phyloP scores from a whole-genome alignment of 768 basidiomycete genomes.

The Lyophyllum decastes region DNA sequence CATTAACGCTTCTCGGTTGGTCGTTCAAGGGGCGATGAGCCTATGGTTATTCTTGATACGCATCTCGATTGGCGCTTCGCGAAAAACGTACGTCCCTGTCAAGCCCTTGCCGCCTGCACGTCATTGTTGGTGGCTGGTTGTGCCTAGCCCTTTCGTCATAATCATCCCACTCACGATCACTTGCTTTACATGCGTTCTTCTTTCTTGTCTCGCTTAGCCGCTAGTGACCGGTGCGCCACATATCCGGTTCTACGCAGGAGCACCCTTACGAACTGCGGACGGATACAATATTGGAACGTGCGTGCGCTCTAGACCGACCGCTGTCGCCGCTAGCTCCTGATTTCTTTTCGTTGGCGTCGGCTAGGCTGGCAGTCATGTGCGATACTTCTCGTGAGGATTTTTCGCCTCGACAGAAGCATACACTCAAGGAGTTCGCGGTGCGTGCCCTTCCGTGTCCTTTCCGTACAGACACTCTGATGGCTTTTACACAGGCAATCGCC shows the following conservation, averaged over 20 bases:
- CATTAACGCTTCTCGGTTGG: slow-evolving; percentile 5
- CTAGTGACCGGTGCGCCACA: slow-evolving; percentile 65
- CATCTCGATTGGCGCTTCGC: slow-evolving; percentile 85
- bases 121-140: slow-evolving; percentile 1
- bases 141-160: neutral
- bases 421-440: slow-evolving; percentile 89
- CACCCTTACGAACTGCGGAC: slow-evolving; percentile 85
- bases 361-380: slow-evolving; percentile 80
- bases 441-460: slow-evolving; percentile 26
- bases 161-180: neutral
- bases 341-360: neutral
- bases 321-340: neutral
- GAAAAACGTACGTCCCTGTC: slow-evolving; percentile 59
- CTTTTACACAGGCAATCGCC: slow-evolving; percentile 60
- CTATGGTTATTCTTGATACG: slow-evolving; percentile 82
- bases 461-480: neutral
- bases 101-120: neutral
- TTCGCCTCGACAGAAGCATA: slow-evolving; percentile 85
- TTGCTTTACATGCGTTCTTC: neutral
- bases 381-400: slow-evolving; percentile 84
- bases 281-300: slow-evolving; percentile 89
- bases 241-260: slow-evolving; percentile 90
- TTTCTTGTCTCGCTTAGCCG: slow-evolving; percentile 46
- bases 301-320: slow-evolving; percentile 21
- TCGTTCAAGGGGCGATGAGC: slow-evolving; percentile 71